phyloP scores from a whole-genome alignment of 2,329 filamentous ascomycete genomes.

The Fusarium scirpi region DNA sequence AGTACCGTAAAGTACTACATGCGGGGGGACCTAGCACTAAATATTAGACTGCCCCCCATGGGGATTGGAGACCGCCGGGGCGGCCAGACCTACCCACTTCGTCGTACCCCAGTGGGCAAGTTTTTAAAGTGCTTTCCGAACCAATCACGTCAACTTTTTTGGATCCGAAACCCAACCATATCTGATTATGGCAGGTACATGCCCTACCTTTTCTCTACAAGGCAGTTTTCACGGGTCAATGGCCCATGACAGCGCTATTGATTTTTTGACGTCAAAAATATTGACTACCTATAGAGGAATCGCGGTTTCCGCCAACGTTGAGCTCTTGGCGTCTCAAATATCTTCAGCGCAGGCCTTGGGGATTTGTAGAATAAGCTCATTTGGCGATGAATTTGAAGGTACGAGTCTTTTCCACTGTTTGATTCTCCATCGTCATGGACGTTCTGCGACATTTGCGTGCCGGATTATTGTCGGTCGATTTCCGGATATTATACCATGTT shows the following conservation, averaged over 20 bases:
- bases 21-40: constrained; percentile 20
- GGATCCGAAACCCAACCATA: constrained; percentile 20
- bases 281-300: not conserved
- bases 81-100: constrained; percentile 10
- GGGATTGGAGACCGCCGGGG: constrained; percentile 42
- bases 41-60: constrained; percentile 12
- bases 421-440: not conserved
- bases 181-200: constrained; percentile 38
- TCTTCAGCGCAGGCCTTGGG: not conserved
- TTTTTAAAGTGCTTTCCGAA: constrained; percentile 22
- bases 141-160: constrained; percentile 29
- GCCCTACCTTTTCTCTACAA: constrained; percentile 11
- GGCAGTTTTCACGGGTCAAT: not conserved
- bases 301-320: constrained; percentile 6
- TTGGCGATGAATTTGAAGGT: too few species aligned
- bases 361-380: not conserved
- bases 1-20: constrained; percentile 30
- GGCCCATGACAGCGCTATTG: not conserved
- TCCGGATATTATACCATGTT: constrained; percentile 2
- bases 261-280: not conserved
- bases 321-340: not conserved
- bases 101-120: constrained; percentile 16
- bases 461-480: constrained; percentile 15
- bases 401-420: not conserved
- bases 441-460: not conserved